A percentile compares a stretch with the other conserved stretches of the same genome.
Conservation (phyloP, 2,329 filamentous ascomycete species). For the Triangularia verruculosa region DNA sequence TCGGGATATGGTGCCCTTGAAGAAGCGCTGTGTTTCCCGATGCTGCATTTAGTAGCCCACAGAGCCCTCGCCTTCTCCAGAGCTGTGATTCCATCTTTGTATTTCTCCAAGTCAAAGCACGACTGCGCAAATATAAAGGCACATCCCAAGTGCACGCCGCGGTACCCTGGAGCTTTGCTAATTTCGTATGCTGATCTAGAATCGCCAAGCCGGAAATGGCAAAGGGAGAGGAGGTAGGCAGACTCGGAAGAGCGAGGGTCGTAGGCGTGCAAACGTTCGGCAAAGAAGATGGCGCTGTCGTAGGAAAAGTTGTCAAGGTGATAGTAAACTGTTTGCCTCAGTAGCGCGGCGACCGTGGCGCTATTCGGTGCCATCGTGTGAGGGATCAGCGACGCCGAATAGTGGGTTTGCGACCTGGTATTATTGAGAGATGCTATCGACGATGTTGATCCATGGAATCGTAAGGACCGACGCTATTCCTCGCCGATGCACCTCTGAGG, state of each 20-base stretch:
- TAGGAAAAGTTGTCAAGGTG: slow-evolving; percentile 85
- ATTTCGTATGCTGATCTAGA: slow-evolving; percentile 82
- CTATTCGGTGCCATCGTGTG: slow-evolving; percentile 51
- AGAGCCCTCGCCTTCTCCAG: slow-evolving; percentile 76
- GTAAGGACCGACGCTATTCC: background rate
- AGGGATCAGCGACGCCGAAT: slow-evolving; percentile 18
- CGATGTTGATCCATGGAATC: slow-evolving; percentile 35
- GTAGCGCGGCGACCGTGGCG: slow-evolving; percentile 48
- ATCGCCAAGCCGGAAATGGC: slow-evolving; percentile 78
- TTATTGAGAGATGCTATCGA: slow-evolving; percentile 24
- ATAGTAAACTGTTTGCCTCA: slow-evolving; percentile 61
- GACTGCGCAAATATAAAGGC: slow-evolving; percentile 89
- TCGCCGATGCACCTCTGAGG: slow-evolving; percentile 5
- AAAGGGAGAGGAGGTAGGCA: slow-evolving; percentile 77
- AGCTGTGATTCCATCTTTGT: slow-evolving; percentile 76
- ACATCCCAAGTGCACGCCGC: slow-evolving; percentile 78
- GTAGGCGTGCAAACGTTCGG: slow-evolving; percentile 79
- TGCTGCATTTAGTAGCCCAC: slow-evolving; percentile 72
- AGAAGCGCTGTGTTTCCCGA: slow-evolving; percentile 80
- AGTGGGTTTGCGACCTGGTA: slow-evolving; percentile 21
- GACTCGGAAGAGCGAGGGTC: slow-evolving; percentile 80
- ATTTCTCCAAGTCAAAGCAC: slow-evolving; percentile 74
- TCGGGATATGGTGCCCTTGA: slow-evolving; percentile 75
- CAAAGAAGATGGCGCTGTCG: slow-evolving; percentile 90
- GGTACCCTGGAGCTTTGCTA: slow-evolving; percentile 67